Conservation (phyloP, 345 rosid species). For the rapeseed (Brassica napus) region DNA sequence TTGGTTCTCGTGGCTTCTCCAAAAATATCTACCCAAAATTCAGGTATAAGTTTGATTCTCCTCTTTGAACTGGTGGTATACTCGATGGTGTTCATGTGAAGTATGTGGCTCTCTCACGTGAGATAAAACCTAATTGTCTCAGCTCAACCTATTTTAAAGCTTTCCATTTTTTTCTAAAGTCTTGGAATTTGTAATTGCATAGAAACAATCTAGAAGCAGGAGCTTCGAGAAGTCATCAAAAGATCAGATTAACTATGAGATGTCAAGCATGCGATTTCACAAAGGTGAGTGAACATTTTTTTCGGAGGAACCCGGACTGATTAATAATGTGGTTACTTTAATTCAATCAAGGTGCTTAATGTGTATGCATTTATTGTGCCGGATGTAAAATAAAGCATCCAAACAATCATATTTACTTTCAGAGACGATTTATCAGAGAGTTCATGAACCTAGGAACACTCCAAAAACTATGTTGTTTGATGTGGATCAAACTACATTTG, state of each 20-base stretch:
- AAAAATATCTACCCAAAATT: neutral
- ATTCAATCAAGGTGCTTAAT: slow-evolving; percentile 59
- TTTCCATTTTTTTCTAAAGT: neutral
- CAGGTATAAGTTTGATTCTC: neutral
- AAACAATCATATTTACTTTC: slow-evolving; percentile 86
- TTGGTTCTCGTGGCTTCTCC: neutral
- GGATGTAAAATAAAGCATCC: slow-evolving; percentile 94
- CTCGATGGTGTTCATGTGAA: slow-evolving; percentile 89
- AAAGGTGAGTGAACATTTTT: slow-evolving; percentile 46
- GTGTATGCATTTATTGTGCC: slow-evolving; percentile 84
- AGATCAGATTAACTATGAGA: slow-evolving; percentile 90
- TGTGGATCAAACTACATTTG: slow-evolving; percentile 68
- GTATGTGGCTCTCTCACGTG: slow-evolving; percentile 68
- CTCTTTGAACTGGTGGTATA: slow-evolving; percentile 49
- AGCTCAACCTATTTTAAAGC: neutral
- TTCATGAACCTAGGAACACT: slow-evolving; percentile 81
- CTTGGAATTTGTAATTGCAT: neutral
- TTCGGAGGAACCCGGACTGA: neutral
- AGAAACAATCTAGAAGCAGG: slow-evolving; percentile 46
- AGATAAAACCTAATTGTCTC: slow-evolving; percentile 54
- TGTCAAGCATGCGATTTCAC: slow-evolving; percentile 71
- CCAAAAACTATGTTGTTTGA: slow-evolving; percentile 73
- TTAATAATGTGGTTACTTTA: neutral
- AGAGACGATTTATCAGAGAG: slow-evolving; percentile 90
- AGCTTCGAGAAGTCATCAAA: slow-evolving; percentile 74